Conservation (phyloP, 768 basidiomycete species). For the Exidia glandulosa region DNA sequence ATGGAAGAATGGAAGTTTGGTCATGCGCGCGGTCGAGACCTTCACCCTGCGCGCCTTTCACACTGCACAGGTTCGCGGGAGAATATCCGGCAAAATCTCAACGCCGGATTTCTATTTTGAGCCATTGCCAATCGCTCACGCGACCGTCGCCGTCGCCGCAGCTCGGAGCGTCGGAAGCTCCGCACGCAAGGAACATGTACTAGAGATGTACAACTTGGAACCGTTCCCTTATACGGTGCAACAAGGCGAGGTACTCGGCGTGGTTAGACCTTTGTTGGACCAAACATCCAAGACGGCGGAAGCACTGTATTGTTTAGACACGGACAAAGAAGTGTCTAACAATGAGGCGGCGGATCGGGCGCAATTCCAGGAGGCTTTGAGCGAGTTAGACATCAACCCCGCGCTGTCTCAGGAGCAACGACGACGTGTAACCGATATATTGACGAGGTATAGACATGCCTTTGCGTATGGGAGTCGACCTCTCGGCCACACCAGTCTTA, state of each 20-base stretch:
- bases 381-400: neutral
- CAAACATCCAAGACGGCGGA: neutral
- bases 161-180: neutral
- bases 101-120: neutral
- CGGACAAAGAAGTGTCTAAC: too few relatives aligned
- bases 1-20: neutral
- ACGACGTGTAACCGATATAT: neutral
- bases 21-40: neutral
- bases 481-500: too few relatives aligned
- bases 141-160: neutral
- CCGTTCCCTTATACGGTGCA: neutral
- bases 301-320: too few relatives aligned
- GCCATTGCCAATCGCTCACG: neutral
- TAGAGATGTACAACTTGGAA: neutral
- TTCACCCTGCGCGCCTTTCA: neutral
- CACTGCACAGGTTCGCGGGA: neutral
- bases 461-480: neutral
- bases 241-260: neutral
- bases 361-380: neutral
- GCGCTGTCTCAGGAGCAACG: neutral
- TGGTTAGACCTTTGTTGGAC: neutral
- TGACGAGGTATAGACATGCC: neutral
- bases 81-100: neutral
- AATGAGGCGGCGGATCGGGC: neutral
- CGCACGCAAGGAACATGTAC: too few relatives aligned